These are phyloP conservation scores for Aspergillus fischeri DNA, from an alignment of 2,329 filamentous ascomycete genomes.

Conservation along the genomic window DNA sequence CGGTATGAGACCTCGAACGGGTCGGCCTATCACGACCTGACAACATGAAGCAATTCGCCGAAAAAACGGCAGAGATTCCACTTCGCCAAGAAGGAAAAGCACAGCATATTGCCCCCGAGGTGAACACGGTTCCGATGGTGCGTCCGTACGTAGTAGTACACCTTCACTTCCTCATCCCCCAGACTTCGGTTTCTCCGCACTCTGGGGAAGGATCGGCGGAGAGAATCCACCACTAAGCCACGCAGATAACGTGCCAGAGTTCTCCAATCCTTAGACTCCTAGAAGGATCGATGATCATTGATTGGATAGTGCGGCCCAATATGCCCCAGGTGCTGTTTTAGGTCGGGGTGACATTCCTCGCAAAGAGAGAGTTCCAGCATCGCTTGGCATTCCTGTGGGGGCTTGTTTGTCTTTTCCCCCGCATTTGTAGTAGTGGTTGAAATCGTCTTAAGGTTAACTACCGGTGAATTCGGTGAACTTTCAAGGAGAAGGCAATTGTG, in stretches of 20 bases:
- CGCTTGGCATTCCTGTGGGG: not conserved
- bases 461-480: not conserved
- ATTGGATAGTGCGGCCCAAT: not conserved
- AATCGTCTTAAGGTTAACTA: not conserved
- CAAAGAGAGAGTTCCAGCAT: not conserved
- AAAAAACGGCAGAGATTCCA: not conserved
- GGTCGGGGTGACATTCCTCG: constrained; percentile 3
- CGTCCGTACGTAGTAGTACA: too few relatives aligned
- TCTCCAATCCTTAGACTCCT: not conserved
- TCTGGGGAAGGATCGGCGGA: constrained; percentile 14
- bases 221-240: constrained; percentile 12
- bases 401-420: not conserved
- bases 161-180: constrained; percentile 1
- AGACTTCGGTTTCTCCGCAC: constrained; percentile 4
- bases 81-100: not conserved
- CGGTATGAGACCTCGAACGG: not conserved
- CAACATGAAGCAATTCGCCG: not conserved
- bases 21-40: not conserved
- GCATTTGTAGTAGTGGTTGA: not conserved
- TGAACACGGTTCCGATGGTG: not conserved
- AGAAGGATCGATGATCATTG: not conserved
- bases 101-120: not conserved
- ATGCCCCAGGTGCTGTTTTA: not conserved
- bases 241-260: not conserved
- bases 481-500: not conserved